Evolutionary conservation across 2,329 filamentous ascomycete species (phyloP).

Genomic region (Epichloe gansuensis): DNA sequence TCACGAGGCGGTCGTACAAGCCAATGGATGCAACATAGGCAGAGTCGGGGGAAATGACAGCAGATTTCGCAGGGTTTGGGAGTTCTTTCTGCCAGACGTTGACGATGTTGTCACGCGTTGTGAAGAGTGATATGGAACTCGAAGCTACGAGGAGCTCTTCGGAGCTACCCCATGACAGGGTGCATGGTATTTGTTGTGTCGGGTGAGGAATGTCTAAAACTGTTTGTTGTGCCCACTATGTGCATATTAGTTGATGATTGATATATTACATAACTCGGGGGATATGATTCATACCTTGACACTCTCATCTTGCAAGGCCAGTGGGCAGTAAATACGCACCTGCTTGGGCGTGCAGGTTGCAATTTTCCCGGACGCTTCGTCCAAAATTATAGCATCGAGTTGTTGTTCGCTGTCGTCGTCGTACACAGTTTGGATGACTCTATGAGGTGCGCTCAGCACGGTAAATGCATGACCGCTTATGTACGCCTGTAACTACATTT

Average conservation of each 20-base stretch:
- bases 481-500: constrained; percentile 50
- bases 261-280: neutral
- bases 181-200: constrained; percentile 23
- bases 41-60: constrained; percentile 74
- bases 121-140: constrained; percentile 55
- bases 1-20: constrained; percentile 67
- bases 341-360: constrained; percentile 54
- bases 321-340: constrained; percentile 68
- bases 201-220: constrained; percentile 34
- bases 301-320: constrained; percentile 54
- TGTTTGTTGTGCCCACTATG: constrained; percentile 52
- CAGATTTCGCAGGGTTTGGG: constrained; percentile 60
- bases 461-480: constrained; percentile 81
- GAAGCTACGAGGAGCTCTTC: constrained; percentile 77
- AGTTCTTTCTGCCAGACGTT: constrained; percentile 63
- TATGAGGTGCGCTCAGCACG: constrained; percentile 61
- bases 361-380: constrained; percentile 75
- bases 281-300: constrained; percentile 45
- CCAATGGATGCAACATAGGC: constrained; percentile 75
- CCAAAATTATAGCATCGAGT: constrained; percentile 66
- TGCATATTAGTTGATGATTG: constrained; percentile 11
- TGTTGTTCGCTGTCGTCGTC: constrained; percentile 53
- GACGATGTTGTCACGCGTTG: constrained; percentile 32
- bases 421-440: constrained; percentile 81
- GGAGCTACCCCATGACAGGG: constrained; percentile 73